Base-by-base conservation (phyloP, 2,329 filamentous ascomycete genomes). In the Exophiala phaeomuriformis region DNA sequence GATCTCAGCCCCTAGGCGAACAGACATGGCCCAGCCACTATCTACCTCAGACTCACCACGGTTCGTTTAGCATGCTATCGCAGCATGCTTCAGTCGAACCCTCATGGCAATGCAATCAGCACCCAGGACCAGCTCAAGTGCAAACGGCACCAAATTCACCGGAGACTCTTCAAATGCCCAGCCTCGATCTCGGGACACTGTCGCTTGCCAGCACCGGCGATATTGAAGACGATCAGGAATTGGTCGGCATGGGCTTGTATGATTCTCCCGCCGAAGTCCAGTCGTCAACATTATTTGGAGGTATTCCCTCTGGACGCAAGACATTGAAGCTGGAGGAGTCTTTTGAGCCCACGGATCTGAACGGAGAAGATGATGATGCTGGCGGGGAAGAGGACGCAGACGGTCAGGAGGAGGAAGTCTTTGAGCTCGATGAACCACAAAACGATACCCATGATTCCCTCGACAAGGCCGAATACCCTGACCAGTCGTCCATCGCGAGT, bases 351-450 rank as follows among this genome's bases (percentile, higher is more conserved):
- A 39, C 41, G n/a, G 65, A 68, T 19, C 66, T 66, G 9, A 64
- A 61, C 3, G 73, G 68, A 12, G 60, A 63, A 29, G 63, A 58
- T 28, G 57, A 63, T 19, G 61, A 60, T n/a, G 63, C 65, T 31
- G 64, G 61, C 19, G 60, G 57, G 5, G 57, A 48, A 6, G 58
- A 53, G 4, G 66, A 49, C 27, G 57, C 53, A n/a, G 53, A 52
- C 9, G 51, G 7, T 5, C 37, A n/a, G 37, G 37, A 12, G 37
- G 7, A 43, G 28, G 40, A 27, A 43, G 29, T 7, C 28, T 28
- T 43, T 28, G 40, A 58, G 10, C 43, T 51, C n/a, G 48, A 44
- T 3, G 28, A 27, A 8, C 5, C 10, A n/a, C 40, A 6, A 9
- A 4, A 30, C 5, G n/a, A 30, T 43, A 27, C 19, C n/a, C 12